These are phyloP conservation scores for Eutrema heterophyllum DNA, from an alignment of 345 rosid species.

Conservation along the genomic window DNA sequence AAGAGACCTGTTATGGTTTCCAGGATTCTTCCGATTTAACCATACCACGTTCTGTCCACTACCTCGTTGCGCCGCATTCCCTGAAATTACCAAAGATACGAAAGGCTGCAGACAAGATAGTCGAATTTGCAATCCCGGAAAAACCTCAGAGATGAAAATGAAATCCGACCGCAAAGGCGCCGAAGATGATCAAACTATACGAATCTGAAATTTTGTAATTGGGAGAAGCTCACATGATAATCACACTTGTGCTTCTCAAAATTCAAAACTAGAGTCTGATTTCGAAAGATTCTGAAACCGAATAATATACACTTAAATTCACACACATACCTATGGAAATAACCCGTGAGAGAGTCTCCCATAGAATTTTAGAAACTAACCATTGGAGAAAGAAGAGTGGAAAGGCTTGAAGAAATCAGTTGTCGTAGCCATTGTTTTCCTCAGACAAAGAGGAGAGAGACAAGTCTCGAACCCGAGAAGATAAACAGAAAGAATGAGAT, in stretches of 20 bases:
- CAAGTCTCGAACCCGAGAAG: neutral
- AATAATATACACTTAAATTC: neutral
- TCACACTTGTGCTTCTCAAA: neutral
- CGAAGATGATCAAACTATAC: neutral
- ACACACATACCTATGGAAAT: neutral
- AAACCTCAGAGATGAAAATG: too few relatives aligned
- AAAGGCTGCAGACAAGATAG: too few relatives aligned
- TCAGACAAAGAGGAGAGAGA: neutral
- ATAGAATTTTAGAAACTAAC: constrained; percentile 32
- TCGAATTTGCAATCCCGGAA: too few relatives aligned
- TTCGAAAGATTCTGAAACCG: neutral
- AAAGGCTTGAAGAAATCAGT: constrained; percentile 34
- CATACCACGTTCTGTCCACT: constrained; percentile 38
- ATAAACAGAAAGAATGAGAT: constrained; percentile 1
- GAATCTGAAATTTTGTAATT: neutral
- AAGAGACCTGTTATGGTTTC: constrained; percentile 30
- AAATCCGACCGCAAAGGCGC: neutral
- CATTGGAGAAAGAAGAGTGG: constrained; percentile 33
- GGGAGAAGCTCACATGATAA: neutral
- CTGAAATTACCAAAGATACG: constrained; percentile 30
- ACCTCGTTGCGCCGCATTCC: constrained; percentile 35
- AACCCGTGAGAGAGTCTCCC: neutral
- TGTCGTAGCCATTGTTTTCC: constrained; percentile 38
- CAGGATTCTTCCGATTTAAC: constrained; percentile 28
- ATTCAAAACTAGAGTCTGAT: neutral